phyloP scores from a whole-genome alignment of 2,329 filamentous ascomycete species.

The Ilyonectria mors-panacis region DNA sequence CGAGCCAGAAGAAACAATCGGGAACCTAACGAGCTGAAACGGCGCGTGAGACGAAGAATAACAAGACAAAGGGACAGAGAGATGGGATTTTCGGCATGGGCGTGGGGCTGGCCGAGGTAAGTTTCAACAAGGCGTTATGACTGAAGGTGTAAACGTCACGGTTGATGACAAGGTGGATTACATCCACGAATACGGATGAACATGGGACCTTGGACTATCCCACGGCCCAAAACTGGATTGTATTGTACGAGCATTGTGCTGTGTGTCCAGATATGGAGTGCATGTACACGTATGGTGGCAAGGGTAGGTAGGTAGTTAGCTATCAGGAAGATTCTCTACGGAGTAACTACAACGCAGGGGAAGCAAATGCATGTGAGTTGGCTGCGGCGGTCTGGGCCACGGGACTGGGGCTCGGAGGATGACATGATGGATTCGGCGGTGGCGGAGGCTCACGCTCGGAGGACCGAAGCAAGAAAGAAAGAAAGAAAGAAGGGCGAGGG shows the following conservation, averaged over 20 bases:
- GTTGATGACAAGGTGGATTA: slow-evolving; percentile 6
- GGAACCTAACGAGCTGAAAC: slow-evolving; percentile 5
- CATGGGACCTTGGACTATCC: neutral
- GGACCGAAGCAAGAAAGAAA: neutral
- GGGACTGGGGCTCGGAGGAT: neutral
- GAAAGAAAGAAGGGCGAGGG: neutral
- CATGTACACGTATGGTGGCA: slow-evolving; percentile 1
- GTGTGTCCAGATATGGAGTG: neutral
- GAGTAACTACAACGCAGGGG: neutral
- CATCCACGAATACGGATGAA: neutral
- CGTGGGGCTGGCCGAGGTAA: slow-evolving; percentile 40
- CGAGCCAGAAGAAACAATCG: slow-evolving; percentile 26
- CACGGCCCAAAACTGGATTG: neutral
- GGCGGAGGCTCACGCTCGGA: slow-evolving; percentile 4
- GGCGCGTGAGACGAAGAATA: slow-evolving; percentile 34
- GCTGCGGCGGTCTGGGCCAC: neutral
- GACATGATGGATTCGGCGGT: slow-evolving; percentile 1
- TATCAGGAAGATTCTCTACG: neutral
- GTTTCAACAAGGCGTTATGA: slow-evolving; percentile 8
- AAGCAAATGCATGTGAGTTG: neutral
- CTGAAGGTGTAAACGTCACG: slow-evolving; percentile 6
- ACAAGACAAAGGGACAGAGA: slow-evolving; percentile 5
- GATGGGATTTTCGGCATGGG: slow-evolving; percentile 31
- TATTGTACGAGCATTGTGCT: neutral
- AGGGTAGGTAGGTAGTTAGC: neutral